These are phyloP conservation scores for Tremella fuciformis DNA, from an alignment of 768 basidiomycete species.

Conservation along the genomic window DNA sequence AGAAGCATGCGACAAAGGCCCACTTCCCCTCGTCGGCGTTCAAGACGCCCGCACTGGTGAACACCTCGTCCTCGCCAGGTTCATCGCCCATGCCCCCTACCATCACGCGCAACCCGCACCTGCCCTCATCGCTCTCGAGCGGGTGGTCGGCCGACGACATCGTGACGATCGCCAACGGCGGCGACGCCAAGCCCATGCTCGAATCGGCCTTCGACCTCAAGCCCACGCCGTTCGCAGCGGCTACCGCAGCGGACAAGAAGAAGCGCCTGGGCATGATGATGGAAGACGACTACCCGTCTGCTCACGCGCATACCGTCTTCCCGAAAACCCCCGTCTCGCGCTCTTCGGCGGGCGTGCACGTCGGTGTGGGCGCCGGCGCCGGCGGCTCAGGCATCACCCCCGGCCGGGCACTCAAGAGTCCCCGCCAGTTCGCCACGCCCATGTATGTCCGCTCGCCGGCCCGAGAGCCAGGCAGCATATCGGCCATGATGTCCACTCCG, in stretches of 20 bases:
- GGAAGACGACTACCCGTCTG: conserved; percentile 25
- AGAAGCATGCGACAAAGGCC: conserved; percentile 17
- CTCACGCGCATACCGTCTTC: conserved; percentile 12
- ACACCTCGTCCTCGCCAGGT: conserved; percentile 40
- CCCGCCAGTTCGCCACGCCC: conserved; percentile 8
- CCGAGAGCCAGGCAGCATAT: conserved; percentile 3
- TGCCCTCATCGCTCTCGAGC: conserved; percentile 34
- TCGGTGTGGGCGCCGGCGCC: too few species aligned
- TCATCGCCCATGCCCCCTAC: conserved; percentile 47
- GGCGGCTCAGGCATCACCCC: conserved; percentile 8
- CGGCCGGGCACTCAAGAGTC: neutral
- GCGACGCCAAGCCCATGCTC: conserved; percentile 17
- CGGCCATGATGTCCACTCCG: conserved; percentile 7
- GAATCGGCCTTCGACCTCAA: conserved; percentile 41
- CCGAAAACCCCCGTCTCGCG: conserved; percentile 45
- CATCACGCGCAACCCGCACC: conserved; percentile 32
- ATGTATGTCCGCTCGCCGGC: neutral
- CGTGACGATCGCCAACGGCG: conserved; percentile 7
- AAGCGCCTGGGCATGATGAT: neutral
- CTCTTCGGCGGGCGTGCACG: conserved; percentile 23
- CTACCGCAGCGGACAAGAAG: neutral
- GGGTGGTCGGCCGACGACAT: conserved; percentile 43
- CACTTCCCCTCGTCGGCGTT: conserved; percentile 29
- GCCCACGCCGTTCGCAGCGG: conserved; percentile 18
- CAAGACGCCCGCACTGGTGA: conserved; percentile 44